Evolutionary conservation across 192 early-diverging fungal genomes (phyloP).

Genomic region (Podila verticillata): DNA sequence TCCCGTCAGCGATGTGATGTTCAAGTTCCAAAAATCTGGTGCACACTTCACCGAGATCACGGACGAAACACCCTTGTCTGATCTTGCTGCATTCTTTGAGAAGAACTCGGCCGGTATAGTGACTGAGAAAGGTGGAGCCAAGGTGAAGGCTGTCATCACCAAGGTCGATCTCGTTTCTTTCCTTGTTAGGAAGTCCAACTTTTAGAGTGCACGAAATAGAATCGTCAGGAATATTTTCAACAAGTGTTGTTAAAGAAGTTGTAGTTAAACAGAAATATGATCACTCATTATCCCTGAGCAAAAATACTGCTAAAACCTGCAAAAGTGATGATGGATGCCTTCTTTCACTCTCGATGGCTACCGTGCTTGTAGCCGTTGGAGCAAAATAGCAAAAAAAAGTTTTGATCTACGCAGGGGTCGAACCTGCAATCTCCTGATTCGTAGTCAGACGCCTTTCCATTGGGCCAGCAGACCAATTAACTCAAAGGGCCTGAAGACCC

Average conservation of each 20-base stretch:
- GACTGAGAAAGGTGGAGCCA: constrained; percentile 70
- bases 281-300: no score
- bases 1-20: constrained; percentile 76
- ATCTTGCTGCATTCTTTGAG: constrained; percentile 88
- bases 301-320: no score
- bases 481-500: not conserved
- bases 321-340: no score
- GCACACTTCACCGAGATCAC: constrained; percentile 88
- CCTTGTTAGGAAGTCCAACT: constrained; percentile 62
- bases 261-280: no score
- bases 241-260: no score
- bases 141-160: constrained; percentile 84
- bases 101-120: constrained; percentile 86
- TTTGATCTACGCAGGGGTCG: no score
- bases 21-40: constrained; percentile 61
- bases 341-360: no score
- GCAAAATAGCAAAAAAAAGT: no score
- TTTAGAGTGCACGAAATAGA: constrained; percentile 1
- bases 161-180: constrained; percentile 88
- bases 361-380: no score
- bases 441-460: constrained; percentile 7
- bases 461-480: not conserved
- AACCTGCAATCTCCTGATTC: constrained; percentile 6
- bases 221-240: not conserved
- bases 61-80: constrained; percentile 78